A percentile compares a stretch with the other conserved stretches of the same genome.
Conservation (phyloP, 208 protist species). For the Acanthamoeba divionensis region DNA sequence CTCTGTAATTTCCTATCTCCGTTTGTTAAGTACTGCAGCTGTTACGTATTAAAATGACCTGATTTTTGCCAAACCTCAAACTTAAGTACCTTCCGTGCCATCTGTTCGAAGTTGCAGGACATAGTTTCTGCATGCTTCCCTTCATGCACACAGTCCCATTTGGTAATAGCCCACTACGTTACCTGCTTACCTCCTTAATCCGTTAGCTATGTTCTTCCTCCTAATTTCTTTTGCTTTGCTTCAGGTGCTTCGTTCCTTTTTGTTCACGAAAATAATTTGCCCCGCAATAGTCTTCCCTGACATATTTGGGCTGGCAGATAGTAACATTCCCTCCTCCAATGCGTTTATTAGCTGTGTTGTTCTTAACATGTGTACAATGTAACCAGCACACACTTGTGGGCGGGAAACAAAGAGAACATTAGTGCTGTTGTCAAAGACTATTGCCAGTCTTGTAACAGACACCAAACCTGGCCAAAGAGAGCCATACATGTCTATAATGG, state of each 20-base stretch:
- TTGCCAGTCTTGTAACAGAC: conserved; percentile 14
- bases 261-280: conserved; percentile 49
- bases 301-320: not conserved
- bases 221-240: not conserved
- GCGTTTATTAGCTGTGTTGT: too few species aligned
- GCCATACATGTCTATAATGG: too few species aligned
- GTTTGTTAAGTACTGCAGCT: too few species aligned
- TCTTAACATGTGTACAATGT: too few species aligned
- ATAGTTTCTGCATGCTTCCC: conserved; percentile 42
- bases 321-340: not conserved
- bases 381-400: too few species aligned
- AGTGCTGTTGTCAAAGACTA: conserved; percentile 18
- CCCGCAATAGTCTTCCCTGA: conserved; percentile 32
- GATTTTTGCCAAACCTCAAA: too few species aligned
- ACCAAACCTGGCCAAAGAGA: not conserved
- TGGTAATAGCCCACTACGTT: too few species aligned
- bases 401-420: not conserved
- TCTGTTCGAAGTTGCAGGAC: conserved; percentile 40
- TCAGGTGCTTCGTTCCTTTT: conserved; percentile 27
- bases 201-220: too few species aligned
- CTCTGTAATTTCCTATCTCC: not conserved
- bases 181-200: too few species aligned
- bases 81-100: not conserved
- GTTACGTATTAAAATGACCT: too few species aligned
- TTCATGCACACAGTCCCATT: not conserved